These are phyloP conservation scores for Cubamyces sp. DNA, from an alignment of 768 basidiomycete genomes.

Conservation along the genomic window DNA sequence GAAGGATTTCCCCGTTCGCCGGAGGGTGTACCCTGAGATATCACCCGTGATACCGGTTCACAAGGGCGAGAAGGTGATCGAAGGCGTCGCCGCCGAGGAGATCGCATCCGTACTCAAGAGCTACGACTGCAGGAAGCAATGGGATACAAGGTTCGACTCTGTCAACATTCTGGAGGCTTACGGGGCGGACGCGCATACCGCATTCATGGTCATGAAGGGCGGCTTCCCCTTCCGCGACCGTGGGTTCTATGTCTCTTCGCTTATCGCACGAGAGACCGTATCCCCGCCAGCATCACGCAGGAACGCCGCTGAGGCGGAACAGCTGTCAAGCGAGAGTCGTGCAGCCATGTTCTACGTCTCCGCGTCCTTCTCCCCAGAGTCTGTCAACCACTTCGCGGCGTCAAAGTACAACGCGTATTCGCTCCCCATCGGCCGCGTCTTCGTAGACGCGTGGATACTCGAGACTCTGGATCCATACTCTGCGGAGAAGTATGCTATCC, in stretches of 20 bases:
- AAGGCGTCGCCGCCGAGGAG: constrained; percentile 93
- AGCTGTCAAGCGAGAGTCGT: constrained; percentile 36
- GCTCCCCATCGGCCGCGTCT: constrained; percentile 78
- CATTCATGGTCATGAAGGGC: constrained; percentile 73
- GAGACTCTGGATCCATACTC: constrained; percentile 97
- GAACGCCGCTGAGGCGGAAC: constrained; percentile 43
- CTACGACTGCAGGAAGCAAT: constrained; percentile 71
- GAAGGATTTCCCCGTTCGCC: constrained; percentile 75
- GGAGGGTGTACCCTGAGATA: constrained; percentile 74
- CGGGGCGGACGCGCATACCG: constrained; percentile 72
- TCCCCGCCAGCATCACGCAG: constrained; percentile 44
- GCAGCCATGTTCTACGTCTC: constrained; percentile 82
- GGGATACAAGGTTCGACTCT: constrained; percentile 89
- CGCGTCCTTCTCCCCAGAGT: constrained; percentile 78
- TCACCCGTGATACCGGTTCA: constrained; percentile 84
- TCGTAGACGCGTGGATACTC: constrained; percentile 93
- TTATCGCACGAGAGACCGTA: constrained; percentile 58
- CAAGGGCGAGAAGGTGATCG: constrained; percentile 88
- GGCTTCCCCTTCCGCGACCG: constrained; percentile 91
- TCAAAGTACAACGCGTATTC: constrained; percentile 75
- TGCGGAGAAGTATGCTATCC: constrained; percentile 91
- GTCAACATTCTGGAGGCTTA: constrained; percentile 72
- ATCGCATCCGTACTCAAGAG: constrained; percentile 73
- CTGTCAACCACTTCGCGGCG: constrained; percentile 54
- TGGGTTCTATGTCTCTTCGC: constrained; percentile 81